Percentiles rank a stretch among this genome's conserved stretches.
These are phyloP conservation scores for Fistulinella prunicolor DNA, from an alignment of 768 basidiomycete species.

Conservation along the genomic window DNA sequence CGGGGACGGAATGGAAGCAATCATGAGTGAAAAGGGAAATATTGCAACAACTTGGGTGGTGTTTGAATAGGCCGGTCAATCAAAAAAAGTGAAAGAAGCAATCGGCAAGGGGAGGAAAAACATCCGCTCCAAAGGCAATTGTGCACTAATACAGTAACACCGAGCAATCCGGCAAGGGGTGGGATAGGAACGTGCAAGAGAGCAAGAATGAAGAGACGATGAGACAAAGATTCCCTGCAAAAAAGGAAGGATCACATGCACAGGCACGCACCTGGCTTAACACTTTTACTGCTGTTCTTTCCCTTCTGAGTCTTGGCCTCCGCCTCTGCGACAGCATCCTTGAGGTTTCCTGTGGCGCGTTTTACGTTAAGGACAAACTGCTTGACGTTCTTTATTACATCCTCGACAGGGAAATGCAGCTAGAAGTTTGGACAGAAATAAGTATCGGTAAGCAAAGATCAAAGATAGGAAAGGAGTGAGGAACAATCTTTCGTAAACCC, in stretches of 20 bases:
- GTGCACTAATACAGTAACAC: background rate
- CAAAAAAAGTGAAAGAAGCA: background rate
- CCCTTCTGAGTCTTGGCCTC: conserved; percentile 42
- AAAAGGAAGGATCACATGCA: background rate
- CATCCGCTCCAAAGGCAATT: background rate
- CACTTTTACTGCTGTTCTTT: conserved; percentile 34
- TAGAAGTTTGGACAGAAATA: conserved; percentile 29
- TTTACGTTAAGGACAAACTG: conserved; percentile 75
- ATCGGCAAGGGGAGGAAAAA: background rate
- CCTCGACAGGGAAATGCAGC: conserved; percentile 72
- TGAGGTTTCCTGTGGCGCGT: conserved; percentile 67
- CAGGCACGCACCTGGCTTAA: conserved; percentile 42
- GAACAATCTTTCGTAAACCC: conserved; percentile 16
- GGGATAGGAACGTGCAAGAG: background rate
- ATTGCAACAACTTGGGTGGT: conserved; percentile 2
- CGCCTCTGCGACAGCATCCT: conserved; percentile 39
- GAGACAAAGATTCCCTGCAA: background rate
- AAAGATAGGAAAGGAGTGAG: background rate
- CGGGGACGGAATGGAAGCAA: conserved; percentile 9
- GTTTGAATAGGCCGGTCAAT: background rate
- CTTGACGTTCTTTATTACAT: conserved; percentile 75
- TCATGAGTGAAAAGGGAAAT: background rate
- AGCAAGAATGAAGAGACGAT: background rate
- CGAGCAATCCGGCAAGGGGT: conserved; percentile 1
- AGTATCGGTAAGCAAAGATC: background rate